Evolutionary conservation across 2,329 filamentous ascomycete genomes (phyloP).

Genomic region (Aspergillus viridinutans): DNA sequence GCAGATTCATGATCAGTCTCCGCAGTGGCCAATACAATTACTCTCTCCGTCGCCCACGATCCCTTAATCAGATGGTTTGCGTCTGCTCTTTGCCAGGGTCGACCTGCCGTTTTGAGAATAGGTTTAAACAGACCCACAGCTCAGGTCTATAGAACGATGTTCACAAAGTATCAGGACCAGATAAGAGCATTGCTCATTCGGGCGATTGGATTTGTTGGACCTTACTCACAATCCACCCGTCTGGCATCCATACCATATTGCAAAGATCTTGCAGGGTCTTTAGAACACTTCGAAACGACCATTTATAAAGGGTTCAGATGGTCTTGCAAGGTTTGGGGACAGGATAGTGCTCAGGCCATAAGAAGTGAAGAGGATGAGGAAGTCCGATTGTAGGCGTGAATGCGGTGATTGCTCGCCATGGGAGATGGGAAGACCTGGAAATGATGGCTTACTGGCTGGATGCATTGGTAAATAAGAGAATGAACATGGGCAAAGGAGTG

Average conservation of each 20-base stretch:
- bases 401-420: conserved; percentile 15
- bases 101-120: conserved; percentile 13
- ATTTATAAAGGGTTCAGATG: too few species aligned
- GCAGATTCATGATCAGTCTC: conserved; percentile 12
- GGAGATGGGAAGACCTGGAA: conserved; percentile 16
- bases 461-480: conserved; percentile 19
- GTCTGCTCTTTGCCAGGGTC: conserved; percentile 16
- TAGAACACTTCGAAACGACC: too few species aligned
- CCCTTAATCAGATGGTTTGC: conserved; percentile 23
- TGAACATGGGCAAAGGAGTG: conserved; percentile 11
- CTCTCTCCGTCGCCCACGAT: conserved; percentile 21
- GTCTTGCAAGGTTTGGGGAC: too few species aligned
- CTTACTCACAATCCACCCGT: too few species aligned
- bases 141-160: background rate
- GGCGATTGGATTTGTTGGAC: too few species aligned
- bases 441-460: conserved; percentile 18
- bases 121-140: background rate
- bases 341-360: too few species aligned
- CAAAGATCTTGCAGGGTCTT: too few species aligned
- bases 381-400: conserved; percentile 16
- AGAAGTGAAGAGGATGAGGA: conserved; percentile 18
- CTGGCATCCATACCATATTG: too few species aligned
- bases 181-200: background rate
- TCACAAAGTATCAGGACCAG: too few species aligned
- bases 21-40: conserved; percentile 17